Conservation (phyloP, 176 grass and related monocot genomes). For the Stipa capillata region DNA sequence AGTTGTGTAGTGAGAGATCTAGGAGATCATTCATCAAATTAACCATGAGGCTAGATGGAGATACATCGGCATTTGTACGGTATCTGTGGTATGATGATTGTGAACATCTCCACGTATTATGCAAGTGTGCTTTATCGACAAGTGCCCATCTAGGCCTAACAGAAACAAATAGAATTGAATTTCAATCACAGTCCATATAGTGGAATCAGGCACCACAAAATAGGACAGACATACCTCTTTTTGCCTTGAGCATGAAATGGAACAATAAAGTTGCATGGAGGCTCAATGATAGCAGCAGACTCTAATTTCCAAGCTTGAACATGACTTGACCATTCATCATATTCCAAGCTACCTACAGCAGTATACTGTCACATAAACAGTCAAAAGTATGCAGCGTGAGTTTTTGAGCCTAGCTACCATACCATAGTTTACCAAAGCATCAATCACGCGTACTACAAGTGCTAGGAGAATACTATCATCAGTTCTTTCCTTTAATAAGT, state of each 20-base stretch:
- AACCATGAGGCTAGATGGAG: constrained; percentile 55
- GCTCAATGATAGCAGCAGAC: constrained; percentile 83
- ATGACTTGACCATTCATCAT: constrained; percentile 85
- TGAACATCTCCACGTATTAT: constrained; percentile 88
- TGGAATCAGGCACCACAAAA: constrained; percentile 11
- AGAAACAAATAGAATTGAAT: neutral
- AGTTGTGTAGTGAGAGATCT: constrained; percentile 90
- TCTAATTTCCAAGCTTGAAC: constrained; percentile 91
- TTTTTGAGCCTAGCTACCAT: constrained; percentile 25
- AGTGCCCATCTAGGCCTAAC: constrained; percentile 92
- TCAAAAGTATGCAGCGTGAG: constrained; percentile 6
- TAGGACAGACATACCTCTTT: constrained; percentile 57
- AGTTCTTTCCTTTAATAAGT: constrained; percentile 86
- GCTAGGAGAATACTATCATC: constrained; percentile 93
- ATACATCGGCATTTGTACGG: constrained; percentile 58
- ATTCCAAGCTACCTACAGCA: constrained; percentile 84
- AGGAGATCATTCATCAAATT: constrained; percentile 87
- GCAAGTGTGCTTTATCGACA: constrained; percentile 79
- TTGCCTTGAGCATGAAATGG: constrained; percentile 71
- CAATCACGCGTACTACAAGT: constrained; percentile 81
- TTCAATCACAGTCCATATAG: constrained; percentile 3
- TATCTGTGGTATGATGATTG: constrained; percentile 90
- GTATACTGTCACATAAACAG: constrained; percentile 29
- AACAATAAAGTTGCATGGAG: constrained; percentile 87
- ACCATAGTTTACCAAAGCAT: constrained; percentile 96